Percentiles rank a stretch among this genome's conserved stretches.
Conservation (phyloP, 768 basidiomycete genomes). For the Hebeloma cylindrosporum region DNA sequence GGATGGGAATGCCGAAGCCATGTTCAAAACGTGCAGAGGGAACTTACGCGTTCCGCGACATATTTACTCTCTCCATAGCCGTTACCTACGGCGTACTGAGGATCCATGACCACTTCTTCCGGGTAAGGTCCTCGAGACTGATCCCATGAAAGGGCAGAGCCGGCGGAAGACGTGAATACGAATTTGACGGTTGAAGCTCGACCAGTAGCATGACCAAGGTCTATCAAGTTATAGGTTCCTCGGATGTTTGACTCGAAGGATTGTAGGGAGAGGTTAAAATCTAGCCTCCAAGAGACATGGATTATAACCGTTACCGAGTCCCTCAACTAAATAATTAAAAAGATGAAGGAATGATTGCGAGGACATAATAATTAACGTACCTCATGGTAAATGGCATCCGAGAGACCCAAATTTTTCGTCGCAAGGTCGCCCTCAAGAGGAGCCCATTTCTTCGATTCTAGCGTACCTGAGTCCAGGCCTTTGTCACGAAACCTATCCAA, state of each 20-base stretch:
- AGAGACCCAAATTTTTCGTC: slow-evolving; percentile 27
- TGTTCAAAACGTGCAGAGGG: background rate
- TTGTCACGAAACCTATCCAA: slow-evolving; percentile 29
- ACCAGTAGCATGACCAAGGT: slow-evolving; percentile 36
- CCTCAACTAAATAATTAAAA: slow-evolving; percentile 21
- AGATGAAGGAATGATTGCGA: background rate
- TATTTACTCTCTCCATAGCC: slow-evolving; percentile 37
- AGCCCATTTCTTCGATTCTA: slow-evolving; percentile 32
- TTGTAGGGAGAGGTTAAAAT: slow-evolving; percentile 44
- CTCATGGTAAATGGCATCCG: slow-evolving; percentile 24
- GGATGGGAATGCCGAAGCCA: background rate
- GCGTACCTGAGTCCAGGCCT: slow-evolving; percentile 25
- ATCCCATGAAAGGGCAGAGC: slow-evolving; percentile 31
- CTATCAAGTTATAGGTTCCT: slow-evolving; percentile 38
- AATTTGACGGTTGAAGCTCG: slow-evolving; percentile 29
- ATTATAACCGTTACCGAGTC: slow-evolving; percentile 36
- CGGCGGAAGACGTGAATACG: slow-evolving; percentile 40
- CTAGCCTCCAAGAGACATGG: slow-evolving; percentile 47
- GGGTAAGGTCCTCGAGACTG: slow-evolving; percentile 26
- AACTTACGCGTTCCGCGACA: slow-evolving; percentile 34
- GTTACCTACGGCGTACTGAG: slow-evolving; percentile 26
- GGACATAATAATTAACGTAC: slow-evolving; percentile 16
- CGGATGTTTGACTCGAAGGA: slow-evolving; percentile 45
- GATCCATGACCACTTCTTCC: slow-evolving; percentile 31
- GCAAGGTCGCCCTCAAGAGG: slow-evolving; percentile 38